phyloP scores from a whole-genome alignment of 495 filamentous ascomycete genomes.

The Neurospora sp. region DNA sequence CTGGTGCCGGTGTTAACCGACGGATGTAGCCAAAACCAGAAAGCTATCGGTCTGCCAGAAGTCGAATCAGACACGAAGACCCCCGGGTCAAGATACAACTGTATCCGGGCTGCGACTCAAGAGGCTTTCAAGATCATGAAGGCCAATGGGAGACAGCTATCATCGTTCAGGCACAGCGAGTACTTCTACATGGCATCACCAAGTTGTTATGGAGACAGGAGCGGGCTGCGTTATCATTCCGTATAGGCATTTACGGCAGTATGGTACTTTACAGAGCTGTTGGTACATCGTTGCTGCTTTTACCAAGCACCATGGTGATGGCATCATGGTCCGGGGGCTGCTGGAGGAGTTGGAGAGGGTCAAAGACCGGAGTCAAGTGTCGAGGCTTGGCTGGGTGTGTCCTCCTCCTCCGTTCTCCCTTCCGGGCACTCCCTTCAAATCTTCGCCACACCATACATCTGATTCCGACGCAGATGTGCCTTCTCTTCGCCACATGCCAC shows the following conservation, averaged over 20 bases:
- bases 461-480: neutral
- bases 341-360: rapidly evolving
- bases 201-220: too few species aligned
- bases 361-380: rapidly evolving
- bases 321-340: neutral
- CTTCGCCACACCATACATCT: neutral
- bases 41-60: neutral
- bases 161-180: too few species aligned
- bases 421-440: neutral
- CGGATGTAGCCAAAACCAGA: neutral
- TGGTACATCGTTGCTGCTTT: neutral
- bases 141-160: too few species aligned
- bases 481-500: neutral
- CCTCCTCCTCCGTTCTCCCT: neutral
- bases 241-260: neutral
- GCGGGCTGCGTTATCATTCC: too few species aligned
- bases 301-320: neutral
- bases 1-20: neutral
- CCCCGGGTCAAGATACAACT: neutral
- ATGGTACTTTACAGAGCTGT: neutral
- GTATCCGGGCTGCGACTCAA: neutral
- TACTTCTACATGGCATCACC: too few species aligned
- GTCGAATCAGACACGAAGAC: neutral
- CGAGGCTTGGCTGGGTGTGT: rapidly evolving
- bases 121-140: neutral